Evolutionary conservation across 306 rosid genomes (phyloP), one percentile per base, ranked within the genome.

Genomic region (Lablab purpureus): DNA sequence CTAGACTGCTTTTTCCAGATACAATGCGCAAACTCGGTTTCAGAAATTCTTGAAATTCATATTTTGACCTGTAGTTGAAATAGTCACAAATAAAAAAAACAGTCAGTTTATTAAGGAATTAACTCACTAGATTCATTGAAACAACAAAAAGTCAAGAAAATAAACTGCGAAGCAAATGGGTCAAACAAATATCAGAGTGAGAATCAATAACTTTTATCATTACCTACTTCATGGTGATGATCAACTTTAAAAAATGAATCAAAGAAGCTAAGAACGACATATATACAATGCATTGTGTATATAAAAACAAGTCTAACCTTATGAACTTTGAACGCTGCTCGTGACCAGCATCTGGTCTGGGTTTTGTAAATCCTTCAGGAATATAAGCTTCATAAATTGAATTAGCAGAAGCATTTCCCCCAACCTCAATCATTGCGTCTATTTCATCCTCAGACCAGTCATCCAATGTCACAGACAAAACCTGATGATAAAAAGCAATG

Each of bases 371-470:
- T 78, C 96, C 99, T 63, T 91, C 92, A 8, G 99, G 99, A 77
- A 96, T 19, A 81, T 85, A 86, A 80, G 99, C 97, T 84, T 96
- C 99, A 66, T 96, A 96, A 80, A 96, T 93, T 55, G 98, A 69
- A 86, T 96, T 96, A 27, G 97, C 99, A 15, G 94, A 89, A 82
- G 93, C 80, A 83, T 96, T 96, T 71, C 99, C 99, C 59, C 99
- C 99, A 65, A 96, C 94, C 87, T 96, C 98, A 58, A 90, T 65
- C 99, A 96, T 90, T 21, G 98, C 81, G 72, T 93, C 96, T 83
- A 96, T 85, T 89, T 93, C 99, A 56, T 93, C 99, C 22, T 93
- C 94, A 63, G 96, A 88, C 99, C 99, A 96, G 34, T 96, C 98
- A 84, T 96, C 99, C 86, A 96, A 75, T 37, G 99, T 87, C 84